These are phyloP conservation scores for Erigeron canadensis DNA, from an alignment of 129 eudicot genomes.

Conservation along the genomic window DNA sequence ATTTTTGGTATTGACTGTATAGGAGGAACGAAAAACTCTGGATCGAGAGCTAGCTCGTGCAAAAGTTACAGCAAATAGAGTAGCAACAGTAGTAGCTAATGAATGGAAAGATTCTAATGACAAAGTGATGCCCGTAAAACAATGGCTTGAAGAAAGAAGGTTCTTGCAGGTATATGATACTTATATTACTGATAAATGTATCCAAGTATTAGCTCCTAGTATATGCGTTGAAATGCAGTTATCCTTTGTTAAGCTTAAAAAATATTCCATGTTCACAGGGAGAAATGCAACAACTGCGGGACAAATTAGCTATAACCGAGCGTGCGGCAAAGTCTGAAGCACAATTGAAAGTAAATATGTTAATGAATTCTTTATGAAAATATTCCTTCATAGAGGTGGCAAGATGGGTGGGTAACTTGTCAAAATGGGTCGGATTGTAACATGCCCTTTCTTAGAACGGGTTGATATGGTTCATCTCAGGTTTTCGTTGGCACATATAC, in stretches of 20 bases:
- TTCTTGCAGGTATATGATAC: slow-evolving; percentile 64
- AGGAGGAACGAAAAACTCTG: slow-evolving; percentile 76
- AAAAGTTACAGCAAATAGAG: slow-evolving; percentile 92
- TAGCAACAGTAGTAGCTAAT: slow-evolving; percentile 92
- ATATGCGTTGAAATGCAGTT: slow-evolving; percentile 2
- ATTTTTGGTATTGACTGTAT: neutral
- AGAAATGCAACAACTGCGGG: slow-evolving; percentile 86
- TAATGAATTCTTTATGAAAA: neutral
- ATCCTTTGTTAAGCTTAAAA: slow-evolving; percentile 17
- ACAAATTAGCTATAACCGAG: slow-evolving; percentile 74
- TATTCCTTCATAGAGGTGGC: slow-evolving; percentile 2
- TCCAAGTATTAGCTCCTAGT: neutral
- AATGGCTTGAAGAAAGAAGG: slow-evolving; percentile 96
- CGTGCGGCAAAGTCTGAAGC: slow-evolving; percentile 92
- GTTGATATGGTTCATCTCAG: neutral
- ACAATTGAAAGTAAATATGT: slow-evolving; percentile 59
- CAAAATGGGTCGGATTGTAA: neutral
- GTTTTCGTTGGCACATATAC: neutral
- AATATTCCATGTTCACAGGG: slow-evolving; percentile 53
- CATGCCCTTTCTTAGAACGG: neutral
- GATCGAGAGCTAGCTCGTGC: slow-evolving; percentile 96
- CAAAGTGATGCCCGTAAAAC: slow-evolving; percentile 97
- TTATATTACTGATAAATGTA: neutral
- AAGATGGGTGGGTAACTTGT: neutral
- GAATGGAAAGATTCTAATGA: slow-evolving; percentile 97